Evolutionary conservation across 225 moss, liverwort and hornwort species (phyloP).

Genomic region (Lunularia cruciata): DNA sequence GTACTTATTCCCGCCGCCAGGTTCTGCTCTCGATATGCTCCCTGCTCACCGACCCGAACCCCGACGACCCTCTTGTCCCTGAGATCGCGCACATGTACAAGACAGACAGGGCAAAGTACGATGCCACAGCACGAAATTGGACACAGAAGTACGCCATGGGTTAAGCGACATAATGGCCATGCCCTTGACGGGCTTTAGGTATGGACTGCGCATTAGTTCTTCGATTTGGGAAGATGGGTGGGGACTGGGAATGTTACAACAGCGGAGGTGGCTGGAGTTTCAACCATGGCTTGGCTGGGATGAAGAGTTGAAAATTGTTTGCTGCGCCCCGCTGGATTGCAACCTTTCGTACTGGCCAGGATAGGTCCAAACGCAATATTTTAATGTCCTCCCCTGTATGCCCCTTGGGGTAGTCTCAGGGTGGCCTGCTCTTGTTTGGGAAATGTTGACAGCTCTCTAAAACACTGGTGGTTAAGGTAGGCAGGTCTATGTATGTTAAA

Average conservation of each 20-base stretch:
- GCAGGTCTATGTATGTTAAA: slow-evolving; percentile 46
- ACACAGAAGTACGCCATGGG: slow-evolving; percentile 99
- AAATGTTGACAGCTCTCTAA: slow-evolving; percentile 47
- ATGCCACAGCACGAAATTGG: slow-evolving; percentile 93
- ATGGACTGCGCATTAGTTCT: slow-evolving; percentile 61
- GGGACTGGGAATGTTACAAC: slow-evolving; percentile 48
- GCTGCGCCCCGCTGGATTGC: slow-evolving; percentile 44
- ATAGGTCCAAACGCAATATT: slow-evolving; percentile 49
- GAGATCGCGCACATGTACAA: slow-evolving; percentile 99
- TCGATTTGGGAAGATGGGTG: slow-evolving; percentile 51
- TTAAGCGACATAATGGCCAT: slow-evolving; percentile 41
- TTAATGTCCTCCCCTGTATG: slow-evolving; percentile 41
- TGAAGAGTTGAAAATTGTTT: slow-evolving; percentile 54
- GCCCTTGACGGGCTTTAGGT: slow-evolving; percentile 48
- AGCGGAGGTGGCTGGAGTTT: slow-evolving; percentile 39
- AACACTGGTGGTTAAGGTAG: slow-evolving; percentile 52
- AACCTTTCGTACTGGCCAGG: slow-evolving; percentile 40
- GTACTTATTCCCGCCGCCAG: slow-evolving; percentile 28
- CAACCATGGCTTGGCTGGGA: slow-evolving; percentile 39
- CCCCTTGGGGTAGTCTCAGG: slow-evolving; percentile 32
- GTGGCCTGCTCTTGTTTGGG: slow-evolving; percentile 44
- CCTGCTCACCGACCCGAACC: slow-evolving; percentile 90
- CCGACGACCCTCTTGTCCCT: slow-evolving; percentile 94
- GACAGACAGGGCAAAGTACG: slow-evolving; percentile 96
- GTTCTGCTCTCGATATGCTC: slow-evolving; percentile 98